phyloP scores from a whole-genome alignment of 352 stramenopile genomes.

The Phytophthora litchii region DNA sequence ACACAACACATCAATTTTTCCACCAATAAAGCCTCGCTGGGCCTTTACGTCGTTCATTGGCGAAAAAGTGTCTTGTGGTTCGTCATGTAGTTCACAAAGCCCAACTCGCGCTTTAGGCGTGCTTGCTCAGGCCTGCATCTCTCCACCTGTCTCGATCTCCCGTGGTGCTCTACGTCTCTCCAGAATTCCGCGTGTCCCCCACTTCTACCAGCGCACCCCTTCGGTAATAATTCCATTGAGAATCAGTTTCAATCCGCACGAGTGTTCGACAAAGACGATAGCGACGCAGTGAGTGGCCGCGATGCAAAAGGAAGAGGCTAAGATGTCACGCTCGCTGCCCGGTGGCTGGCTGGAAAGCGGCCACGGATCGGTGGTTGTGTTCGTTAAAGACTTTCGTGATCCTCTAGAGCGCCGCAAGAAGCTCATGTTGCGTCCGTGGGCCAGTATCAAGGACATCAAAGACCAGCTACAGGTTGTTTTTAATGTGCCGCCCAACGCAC shows the following conservation, averaged over 20 bases:
- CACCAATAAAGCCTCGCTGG: no score
- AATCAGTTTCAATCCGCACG: not conserved
- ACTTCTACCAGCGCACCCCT: not conserved
- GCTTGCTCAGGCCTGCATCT: no score
- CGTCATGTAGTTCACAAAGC: no score
- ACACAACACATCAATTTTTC: no score
- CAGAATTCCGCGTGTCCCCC: no score
- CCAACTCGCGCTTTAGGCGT: no score
- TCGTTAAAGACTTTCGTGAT: constrained; percentile 83
- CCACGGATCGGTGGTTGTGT: constrained; percentile 70
- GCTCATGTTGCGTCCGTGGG: constrained; percentile 78
- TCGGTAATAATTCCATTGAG: not conserved
- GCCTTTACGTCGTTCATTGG: no score
- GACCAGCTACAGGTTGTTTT: constrained; percentile 86
- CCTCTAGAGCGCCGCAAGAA: constrained; percentile 85
- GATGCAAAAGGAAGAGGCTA: constrained; percentile 51
- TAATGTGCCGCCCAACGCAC: constrained; percentile 75
- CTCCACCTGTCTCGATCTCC: no score
- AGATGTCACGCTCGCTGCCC: constrained; percentile 75
- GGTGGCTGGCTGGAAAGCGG: constrained; percentile 80
- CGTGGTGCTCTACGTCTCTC: no score
- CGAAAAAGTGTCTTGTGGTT: no score
- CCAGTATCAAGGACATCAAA: constrained; percentile 87
- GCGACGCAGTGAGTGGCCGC: not conserved
- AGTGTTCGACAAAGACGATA: not conserved